phyloP scores from a whole-genome alignment of 2,329 filamentous ascomycete species.

The Ascocoryne sarcoides region DNA sequence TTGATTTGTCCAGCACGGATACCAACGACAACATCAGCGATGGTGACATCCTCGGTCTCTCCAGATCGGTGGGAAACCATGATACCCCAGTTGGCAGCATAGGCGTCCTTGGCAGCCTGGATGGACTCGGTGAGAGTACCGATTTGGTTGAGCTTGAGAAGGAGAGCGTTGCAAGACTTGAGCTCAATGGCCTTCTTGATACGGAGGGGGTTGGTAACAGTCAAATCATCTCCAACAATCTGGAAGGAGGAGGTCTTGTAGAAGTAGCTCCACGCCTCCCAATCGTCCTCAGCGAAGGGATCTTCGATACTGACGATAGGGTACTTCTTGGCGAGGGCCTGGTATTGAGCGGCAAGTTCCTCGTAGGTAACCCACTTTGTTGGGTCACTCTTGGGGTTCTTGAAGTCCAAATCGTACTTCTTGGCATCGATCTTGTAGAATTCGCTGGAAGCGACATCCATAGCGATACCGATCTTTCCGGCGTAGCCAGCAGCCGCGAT shows the following conservation, averaged over 20 bases:
- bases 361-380: slow-evolving; percentile 99
- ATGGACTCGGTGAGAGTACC: slow-evolving; percentile 98
- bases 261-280: slow-evolving; percentile 99
- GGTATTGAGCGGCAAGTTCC: slow-evolving; percentile 88
- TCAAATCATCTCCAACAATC: slow-evolving; percentile 97
- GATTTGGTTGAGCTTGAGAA: slow-evolving; percentile 99
- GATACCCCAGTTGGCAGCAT: slow-evolving; percentile 91
- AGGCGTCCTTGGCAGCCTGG: slow-evolving; percentile 98
- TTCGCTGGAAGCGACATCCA: slow-evolving; percentile 98
- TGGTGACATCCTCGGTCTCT: slow-evolving; percentile 99
- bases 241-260: slow-evolving; percentile 98
- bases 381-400: slow-evolving; percentile 96
- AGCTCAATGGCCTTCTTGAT: slow-evolving; percentile 99
- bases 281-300: slow-evolving; percentile 98
- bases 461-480: slow-evolving; percentile 93
- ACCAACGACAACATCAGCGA: slow-evolving; percentile 95
- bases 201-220: slow-evolving; percentile 95
- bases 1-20: slow-evolving; percentile 97
- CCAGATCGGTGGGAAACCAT: slow-evolving; percentile 99
- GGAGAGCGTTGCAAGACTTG: slow-evolving; percentile 95
- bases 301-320: slow-evolving; percentile 98
- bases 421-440: slow-evolving; percentile 97
- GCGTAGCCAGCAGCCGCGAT: slow-evolving; percentile 95
- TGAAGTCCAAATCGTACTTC: slow-evolving; percentile 99
- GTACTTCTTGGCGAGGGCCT: slow-evolving; percentile 83